Evolutionary conservation across 768 basidiomycete species (phyloP), one percentile per base, ranked within the genome.

Genomic region (Leccinum arenicola): DNA sequence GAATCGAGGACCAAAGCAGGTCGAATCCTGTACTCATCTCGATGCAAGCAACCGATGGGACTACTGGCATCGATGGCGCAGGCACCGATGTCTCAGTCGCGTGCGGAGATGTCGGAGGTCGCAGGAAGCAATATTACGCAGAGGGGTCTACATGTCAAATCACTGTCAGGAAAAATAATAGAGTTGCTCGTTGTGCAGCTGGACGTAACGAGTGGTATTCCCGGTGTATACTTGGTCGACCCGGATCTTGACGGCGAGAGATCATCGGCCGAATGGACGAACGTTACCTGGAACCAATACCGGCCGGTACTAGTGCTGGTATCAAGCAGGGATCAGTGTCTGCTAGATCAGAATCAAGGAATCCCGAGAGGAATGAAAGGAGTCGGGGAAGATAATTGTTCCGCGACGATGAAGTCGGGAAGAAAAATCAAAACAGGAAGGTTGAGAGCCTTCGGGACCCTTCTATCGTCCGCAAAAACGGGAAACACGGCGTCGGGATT

Each of bases 21-120:
- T 25, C 52, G 4, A 35, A 54, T 29, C 31, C 33, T 38, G 33
- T 15, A 11, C 27, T 29, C n/a, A 33, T 52, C 38, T 50, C 49
- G 35, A 23, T 25, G 29, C 25, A 25, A 36, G 43, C 3, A 25
- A 48, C 33, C 43, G 15, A 35, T 33, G 33, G n/a, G 12, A 14
- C 19, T 19, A 14, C 31, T 53, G 21, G 48, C 48, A 53, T 55
- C 48, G 25, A 49, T 19, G 19, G 19, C 12, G 10, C 40, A 56
- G 55, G 61, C 45, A 52, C 52, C 54, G 21, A 40, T 67, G 57
- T 64, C 54, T 67, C 58, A 57, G 48, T 36, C 55, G 29, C 45
- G 54, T 50, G 55, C 38, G 40, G 40, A 23, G 31, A 17, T 23
- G 55, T 51, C 52, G 53, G 54, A 43, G 12, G 36, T 65, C 23